Evolutionary conservation across 805 yeast species (phyloP).

Genomic region (Sugiyamaella americana): DNA sequence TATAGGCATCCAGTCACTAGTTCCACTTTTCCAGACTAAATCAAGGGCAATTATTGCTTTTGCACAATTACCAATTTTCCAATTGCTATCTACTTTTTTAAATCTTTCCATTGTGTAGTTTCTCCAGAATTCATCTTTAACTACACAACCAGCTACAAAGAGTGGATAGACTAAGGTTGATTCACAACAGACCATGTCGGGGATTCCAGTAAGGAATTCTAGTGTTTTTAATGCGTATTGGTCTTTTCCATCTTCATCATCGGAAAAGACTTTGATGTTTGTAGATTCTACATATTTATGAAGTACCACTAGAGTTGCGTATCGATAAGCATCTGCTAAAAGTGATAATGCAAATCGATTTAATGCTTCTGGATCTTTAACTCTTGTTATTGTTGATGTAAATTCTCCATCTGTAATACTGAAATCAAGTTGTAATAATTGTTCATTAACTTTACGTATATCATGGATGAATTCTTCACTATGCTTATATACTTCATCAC

Average conservation of each 20-base stretch:
- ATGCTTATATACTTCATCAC: not conserved
- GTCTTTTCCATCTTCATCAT: not conserved
- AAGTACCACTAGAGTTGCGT: slow-evolving; percentile 1
- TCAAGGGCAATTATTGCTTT: slow-evolving; percentile 2
- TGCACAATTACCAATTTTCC: slow-evolving; percentile 7
- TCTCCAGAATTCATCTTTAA: not conserved
- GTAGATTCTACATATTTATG: not conserved
- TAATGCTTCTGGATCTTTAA: too few species aligned
- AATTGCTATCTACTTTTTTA: not conserved
- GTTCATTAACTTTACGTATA: too few species aligned
- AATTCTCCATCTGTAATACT: not conserved
- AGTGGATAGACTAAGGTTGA: slow-evolving; percentile 6
- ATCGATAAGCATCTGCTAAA: not conserved
- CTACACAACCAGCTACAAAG: slow-evolving; percentile 7
- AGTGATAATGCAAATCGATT: too few species aligned
- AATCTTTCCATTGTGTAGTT: not conserved
- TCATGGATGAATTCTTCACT: not conserved
- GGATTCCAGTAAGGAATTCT: not conserved
- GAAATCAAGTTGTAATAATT: not conserved
- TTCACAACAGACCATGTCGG: slow-evolving; percentile 5
- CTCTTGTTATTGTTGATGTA: too few species aligned
- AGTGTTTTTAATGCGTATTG: not conserved
- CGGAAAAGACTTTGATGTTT: not conserved
- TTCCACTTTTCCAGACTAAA: not conserved
- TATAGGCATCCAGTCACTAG: not conserved